Conservation (phyloP, 129 eudicot genomes). For the Smallanthus sonchifolius region DNA sequence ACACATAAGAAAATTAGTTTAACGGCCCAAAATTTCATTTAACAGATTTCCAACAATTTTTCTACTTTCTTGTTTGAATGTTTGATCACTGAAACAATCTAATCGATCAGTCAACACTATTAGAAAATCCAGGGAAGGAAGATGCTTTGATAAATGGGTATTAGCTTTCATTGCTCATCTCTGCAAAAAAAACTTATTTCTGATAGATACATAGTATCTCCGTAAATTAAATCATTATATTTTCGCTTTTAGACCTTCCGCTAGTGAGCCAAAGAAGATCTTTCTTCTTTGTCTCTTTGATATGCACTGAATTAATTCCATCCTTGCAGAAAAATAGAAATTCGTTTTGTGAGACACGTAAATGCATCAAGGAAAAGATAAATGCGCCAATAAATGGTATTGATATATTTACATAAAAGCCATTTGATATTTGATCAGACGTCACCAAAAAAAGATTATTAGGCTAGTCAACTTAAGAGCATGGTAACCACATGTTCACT, state of each 20-base stretch:
- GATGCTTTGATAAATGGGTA: neutral
- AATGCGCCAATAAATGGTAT: neutral
- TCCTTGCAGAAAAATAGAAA: neutral
- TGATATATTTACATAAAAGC: neutral
- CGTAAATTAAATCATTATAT: conserved; percentile 1
- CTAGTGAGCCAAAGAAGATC: neutral
- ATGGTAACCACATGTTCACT: neutral
- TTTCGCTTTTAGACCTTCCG: neutral
- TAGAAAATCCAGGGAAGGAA: neutral
- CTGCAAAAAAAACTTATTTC: neutral
- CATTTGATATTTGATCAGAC: neutral
- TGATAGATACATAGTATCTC: neutral
- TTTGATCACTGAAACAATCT: neutral
- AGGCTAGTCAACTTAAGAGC: neutral
- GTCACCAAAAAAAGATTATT: neutral
- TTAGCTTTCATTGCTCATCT: neutral
- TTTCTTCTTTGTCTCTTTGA: neutral
- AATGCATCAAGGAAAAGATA: neutral
- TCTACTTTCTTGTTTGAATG: neutral
- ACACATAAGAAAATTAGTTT: neutral
- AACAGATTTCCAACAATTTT: neutral
- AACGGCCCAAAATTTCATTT: neutral
- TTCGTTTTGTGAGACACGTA: neutral
- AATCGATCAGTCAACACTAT: neutral
- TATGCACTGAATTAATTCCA: neutral